Conservation (phyloP, 176 grass and related monocot species). For the Guadua angustifolia region DNA sequence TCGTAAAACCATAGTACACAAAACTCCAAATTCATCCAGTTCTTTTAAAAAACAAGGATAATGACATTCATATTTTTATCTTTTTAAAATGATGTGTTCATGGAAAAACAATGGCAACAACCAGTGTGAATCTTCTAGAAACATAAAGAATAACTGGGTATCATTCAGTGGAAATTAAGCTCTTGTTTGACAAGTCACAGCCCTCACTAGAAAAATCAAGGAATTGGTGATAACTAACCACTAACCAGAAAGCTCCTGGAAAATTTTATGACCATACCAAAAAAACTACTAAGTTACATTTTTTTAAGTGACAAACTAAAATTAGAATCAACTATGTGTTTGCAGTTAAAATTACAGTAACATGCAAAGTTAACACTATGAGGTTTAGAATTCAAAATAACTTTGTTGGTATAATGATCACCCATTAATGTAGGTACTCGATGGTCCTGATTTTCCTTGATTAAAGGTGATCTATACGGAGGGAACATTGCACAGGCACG, state of each 20-base stretch:
- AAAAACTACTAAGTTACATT: background rate
- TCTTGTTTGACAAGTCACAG: background rate
- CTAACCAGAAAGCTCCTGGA: background rate
- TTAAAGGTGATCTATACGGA: conserved; percentile 18
- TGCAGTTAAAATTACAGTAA: background rate
- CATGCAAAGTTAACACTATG: background rate
- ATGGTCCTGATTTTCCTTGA: conserved; percentile 6
- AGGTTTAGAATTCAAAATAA: conserved; percentile 3
- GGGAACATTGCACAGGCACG: conserved; percentile 12
- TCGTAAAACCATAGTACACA: no score
- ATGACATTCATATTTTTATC: no score
- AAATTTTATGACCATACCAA: background rate
- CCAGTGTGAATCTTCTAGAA: no score
- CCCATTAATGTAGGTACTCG: conserved; percentile 13
- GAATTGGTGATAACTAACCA: background rate
- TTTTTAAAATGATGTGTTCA: no score
- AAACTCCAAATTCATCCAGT: no score
- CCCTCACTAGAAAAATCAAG: conserved; percentile 25
- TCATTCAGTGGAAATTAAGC: no score
- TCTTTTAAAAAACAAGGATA: no score
- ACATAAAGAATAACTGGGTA: no score
- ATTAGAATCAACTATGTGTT: background rate
- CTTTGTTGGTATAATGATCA: background rate
- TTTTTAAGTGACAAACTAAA: background rate
- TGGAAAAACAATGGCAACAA: no score